Conservation (phyloP, 129 eudicot species). For the Helichrysum umbraculigerum region DNA sequence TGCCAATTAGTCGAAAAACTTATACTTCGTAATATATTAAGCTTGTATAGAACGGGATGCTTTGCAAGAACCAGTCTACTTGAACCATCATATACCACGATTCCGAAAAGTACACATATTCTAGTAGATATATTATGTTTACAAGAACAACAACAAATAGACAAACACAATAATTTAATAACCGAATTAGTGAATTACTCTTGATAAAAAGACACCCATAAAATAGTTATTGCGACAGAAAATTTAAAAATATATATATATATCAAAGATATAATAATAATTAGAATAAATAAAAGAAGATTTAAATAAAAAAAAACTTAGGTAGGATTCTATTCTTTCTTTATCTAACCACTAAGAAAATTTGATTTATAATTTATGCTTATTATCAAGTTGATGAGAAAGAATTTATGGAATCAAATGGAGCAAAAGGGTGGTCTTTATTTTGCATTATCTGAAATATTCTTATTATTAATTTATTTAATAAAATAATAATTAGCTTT, state of each 20-base stretch:
- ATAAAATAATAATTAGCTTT: not conserved
- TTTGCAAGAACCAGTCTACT: not conserved
- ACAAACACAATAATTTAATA: not conserved
- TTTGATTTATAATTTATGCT: conserved; percentile 26
- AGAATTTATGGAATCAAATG: conserved; percentile 32
- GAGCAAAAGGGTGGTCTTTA: conserved; percentile 37
- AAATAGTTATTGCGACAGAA: too few species aligned
- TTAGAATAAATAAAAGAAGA: not conserved
- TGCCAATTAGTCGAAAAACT: not conserved
- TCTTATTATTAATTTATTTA: conserved; percentile 30
- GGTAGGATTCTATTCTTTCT: conserved; percentile 42
- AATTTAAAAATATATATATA: too few species aligned
- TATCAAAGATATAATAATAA: conserved; percentile 8
- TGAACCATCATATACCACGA: not conserved
- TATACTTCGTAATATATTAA: not conserved
- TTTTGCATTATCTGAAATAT: conserved; percentile 43
- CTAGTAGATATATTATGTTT: not conserved
- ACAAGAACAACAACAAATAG: not conserved
- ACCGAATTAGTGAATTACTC: not conserved
- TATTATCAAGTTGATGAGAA: conserved; percentile 40
- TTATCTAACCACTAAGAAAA: conserved; percentile 40
- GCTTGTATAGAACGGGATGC: not conserved
- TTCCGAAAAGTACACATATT: not conserved
- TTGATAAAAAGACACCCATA: not conserved
- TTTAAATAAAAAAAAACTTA: conserved; percentile 14